Evolutionary conservation across 2,329 filamentous ascomycete genomes (phyloP).

Genomic region (Nemania sp.): DNA sequence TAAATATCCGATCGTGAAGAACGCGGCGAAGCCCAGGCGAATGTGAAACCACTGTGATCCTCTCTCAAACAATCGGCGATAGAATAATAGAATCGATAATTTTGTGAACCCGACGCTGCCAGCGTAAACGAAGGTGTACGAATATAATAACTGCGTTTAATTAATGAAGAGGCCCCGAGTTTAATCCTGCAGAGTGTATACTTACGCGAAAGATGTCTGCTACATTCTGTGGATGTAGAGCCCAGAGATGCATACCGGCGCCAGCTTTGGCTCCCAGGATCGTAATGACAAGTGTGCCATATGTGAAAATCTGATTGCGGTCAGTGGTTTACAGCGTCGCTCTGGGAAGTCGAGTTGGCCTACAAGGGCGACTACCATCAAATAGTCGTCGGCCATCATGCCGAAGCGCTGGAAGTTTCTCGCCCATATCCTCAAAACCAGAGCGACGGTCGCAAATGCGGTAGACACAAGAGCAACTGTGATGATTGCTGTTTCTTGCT

Average conservation of each 20-base stretch:
- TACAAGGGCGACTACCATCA: constrained; percentile 35
- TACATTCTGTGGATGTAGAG: constrained; percentile 22
- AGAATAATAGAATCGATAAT: constrained; percentile 41
- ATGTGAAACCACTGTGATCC: constrained; percentile 33
- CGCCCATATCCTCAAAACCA: constrained; percentile 30
- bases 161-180: neutral
- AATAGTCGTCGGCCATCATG: constrained; percentile 34
- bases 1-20: constrained; percentile 36
- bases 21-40: constrained; percentile 30
- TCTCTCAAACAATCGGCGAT: constrained; percentile 41
- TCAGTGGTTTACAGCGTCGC: constrained; percentile 6
- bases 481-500: constrained; percentile 29
- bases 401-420: constrained; percentile 31
- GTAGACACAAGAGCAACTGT: constrained; percentile 30
- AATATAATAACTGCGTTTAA: constrained; percentile 35
- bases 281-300: constrained; percentile 31
- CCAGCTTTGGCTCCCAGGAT: constrained; percentile 31
- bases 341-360: constrained; percentile 1
- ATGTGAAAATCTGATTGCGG: constrained; percentile 23
- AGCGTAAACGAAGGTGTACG: constrained; percentile 41
- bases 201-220: constrained; percentile 31
- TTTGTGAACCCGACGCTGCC: constrained; percentile 40
- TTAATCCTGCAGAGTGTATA: neutral
- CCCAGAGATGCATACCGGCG: constrained; percentile 35
- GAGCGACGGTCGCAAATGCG: constrained; percentile 28